Evolutionary conservation across 257 asterid species (phyloP).

Genomic region (Thymus quinquecostatus): DNA sequence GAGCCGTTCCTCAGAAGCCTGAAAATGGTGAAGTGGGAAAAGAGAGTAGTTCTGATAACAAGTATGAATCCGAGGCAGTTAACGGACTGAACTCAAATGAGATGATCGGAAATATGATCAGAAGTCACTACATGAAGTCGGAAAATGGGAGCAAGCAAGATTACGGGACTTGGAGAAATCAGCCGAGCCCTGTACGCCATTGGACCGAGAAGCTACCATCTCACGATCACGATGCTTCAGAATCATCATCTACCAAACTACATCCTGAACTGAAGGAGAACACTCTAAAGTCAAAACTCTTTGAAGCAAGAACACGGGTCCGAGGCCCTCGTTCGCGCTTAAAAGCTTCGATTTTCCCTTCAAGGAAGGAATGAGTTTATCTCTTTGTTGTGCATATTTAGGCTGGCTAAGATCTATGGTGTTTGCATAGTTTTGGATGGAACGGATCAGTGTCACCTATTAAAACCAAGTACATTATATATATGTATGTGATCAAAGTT

Average conservation of each 20-base stretch:
- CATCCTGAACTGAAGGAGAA: constrained; percentile 69
- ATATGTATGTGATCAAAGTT: too few species aligned
- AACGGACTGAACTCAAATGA: constrained; percentile 51
- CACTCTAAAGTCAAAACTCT: constrained; percentile 67
- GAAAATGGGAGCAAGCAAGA: constrained; percentile 65
- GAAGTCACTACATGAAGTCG: constrained; percentile 66
- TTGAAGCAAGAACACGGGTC: constrained; percentile 79
- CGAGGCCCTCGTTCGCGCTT: constrained; percentile 72
- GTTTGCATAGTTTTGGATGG: background rate
- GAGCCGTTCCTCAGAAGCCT: constrained; percentile 44
- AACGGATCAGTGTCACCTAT: too few species aligned
- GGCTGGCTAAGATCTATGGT: constrained; percentile 8
- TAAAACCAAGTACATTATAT: too few species aligned
- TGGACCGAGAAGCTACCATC: constrained; percentile 78
- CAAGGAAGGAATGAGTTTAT: constrained; percentile 35
- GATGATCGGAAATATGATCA: constrained; percentile 67
- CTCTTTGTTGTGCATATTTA: constrained; percentile 36
- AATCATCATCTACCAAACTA: constrained; percentile 66
- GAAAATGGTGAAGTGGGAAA: constrained; percentile 53
- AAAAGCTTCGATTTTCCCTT: constrained; percentile 64
- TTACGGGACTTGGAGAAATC: constrained; percentile 71
- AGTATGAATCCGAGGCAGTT: constrained; percentile 45
- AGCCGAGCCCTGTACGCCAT: constrained; percentile 74
- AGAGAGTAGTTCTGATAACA: constrained; percentile 46
- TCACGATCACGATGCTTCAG: constrained; percentile 45